These are phyloP conservation scores for Fusarium verticillioides DNA, from an alignment of 2,329 filamentous ascomycete species.

Conservation along the genomic window DNA sequence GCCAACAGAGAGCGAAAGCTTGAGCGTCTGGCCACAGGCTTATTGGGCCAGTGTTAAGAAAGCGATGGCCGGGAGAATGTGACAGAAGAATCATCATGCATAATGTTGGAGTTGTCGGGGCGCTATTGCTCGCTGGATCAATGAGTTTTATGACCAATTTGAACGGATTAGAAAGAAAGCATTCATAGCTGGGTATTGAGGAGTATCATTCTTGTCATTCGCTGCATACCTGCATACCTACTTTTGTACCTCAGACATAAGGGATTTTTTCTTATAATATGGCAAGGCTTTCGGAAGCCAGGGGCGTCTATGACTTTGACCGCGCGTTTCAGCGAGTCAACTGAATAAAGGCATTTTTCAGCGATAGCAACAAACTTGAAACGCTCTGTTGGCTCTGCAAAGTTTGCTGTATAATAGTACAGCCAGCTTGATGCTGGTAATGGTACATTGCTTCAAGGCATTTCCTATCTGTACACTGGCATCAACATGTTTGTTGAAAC, in stretches of 20 bases:
- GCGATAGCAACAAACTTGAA: slow-evolving; percentile 8
- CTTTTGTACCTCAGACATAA: slow-evolving; percentile 34
- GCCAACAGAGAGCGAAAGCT: slow-evolving; percentile 67
- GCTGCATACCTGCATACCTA: slow-evolving; percentile 34
- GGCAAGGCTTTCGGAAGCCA: slow-evolving; percentile 28
- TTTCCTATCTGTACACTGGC: slow-evolving; percentile 41
- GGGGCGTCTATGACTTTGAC: slow-evolving; percentile 30
- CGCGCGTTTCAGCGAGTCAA: slow-evolving; percentile 28
- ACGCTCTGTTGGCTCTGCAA: slow-evolving; percentile 24
- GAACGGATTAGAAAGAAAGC: slow-evolving; percentile 39
- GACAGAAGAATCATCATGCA: slow-evolving; percentile 22
- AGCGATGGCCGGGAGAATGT: slow-evolving; percentile 53
- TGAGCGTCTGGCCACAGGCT: slow-evolving; percentile 67
- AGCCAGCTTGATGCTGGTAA: slow-evolving; percentile 44
- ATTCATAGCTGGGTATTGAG: slow-evolving; percentile 49
- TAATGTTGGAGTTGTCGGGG: slow-evolving; percentile 27
- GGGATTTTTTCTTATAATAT: slow-evolving; percentile 22
- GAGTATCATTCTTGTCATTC: slow-evolving; percentile 45
- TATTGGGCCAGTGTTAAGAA: slow-evolving; percentile 71
- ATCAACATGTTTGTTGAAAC: slow-evolving; percentile 28
- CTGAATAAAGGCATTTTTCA: slow-evolving; percentile 39
- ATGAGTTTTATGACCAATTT: slow-evolving; percentile 39
- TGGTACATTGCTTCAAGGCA: slow-evolving; percentile 41
- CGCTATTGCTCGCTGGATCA: slow-evolving; percentile 30
- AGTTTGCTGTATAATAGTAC: slow-evolving; percentile 44